Conservation (phyloP, 306 rosid genomes). For the Prunus mira region DNA sequence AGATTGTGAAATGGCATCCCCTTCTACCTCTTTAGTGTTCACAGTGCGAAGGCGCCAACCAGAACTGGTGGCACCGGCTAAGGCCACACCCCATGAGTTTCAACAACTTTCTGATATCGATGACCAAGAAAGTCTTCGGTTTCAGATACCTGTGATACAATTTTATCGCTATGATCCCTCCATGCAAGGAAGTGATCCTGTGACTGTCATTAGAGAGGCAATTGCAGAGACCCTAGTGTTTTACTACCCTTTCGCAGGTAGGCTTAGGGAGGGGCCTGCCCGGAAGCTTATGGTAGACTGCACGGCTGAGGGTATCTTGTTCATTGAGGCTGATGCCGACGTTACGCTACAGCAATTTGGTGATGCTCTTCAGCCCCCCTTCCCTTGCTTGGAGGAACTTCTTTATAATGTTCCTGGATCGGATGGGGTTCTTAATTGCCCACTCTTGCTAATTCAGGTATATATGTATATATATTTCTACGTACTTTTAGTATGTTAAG, state of each 20-base stretch:
- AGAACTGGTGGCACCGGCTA: slow-evolving; percentile 30
- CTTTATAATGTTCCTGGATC: slow-evolving; percentile 41
- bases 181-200: slow-evolving; percentile 36
- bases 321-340: slow-evolving; percentile 47
- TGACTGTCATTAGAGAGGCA: slow-evolving; percentile 31
- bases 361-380: slow-evolving; percentile 36
- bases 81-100: slow-evolving; percentile 29
- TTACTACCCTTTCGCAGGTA: slow-evolving; percentile 43
- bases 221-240: slow-evolving; percentile 29
- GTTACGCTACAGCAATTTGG: slow-evolving; percentile 34
- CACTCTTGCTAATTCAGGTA: slow-evolving; percentile 45
- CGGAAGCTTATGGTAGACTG: slow-evolving; percentile 44
- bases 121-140: slow-evolving; percentile 40
- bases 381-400: slow-evolving; percentile 36
- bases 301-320: slow-evolving; percentile 42
- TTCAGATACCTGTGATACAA: slow-evolving; percentile 37
- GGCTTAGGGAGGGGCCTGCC: slow-evolving; percentile 34
- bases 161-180: slow-evolving; percentile 27
- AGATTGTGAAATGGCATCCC: background rate
- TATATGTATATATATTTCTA: no score
- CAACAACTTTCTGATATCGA: slow-evolving; percentile 40
- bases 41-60: slow-evolving; percentile 21
- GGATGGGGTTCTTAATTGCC: slow-evolving; percentile 21
- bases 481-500: no score
- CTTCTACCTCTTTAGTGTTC: slow-evolving; percentile 20